phyloP scores from a whole-genome alignment of 768 basidiomycete genomes.

The Daedaleopsis sinensis region DNA sequence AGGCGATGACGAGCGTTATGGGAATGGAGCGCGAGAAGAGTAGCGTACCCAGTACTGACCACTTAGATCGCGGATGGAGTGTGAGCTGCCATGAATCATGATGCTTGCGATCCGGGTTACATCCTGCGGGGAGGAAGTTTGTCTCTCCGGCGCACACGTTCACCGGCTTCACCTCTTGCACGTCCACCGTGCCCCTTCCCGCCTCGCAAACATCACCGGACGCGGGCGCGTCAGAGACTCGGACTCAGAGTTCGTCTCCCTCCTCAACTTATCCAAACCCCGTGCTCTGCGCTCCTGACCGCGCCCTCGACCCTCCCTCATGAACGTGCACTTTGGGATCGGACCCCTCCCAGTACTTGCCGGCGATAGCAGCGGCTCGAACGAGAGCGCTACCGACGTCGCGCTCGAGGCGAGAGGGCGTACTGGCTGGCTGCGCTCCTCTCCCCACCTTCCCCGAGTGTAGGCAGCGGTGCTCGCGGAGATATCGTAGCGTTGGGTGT shows the following conservation, averaged over 20 bases:
- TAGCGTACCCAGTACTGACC: too few relatives aligned
- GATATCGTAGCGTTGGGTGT: slow-evolving; percentile 53
- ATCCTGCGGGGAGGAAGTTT: too few relatives aligned
- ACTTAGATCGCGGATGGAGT: too few relatives aligned
- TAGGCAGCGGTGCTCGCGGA: slow-evolving; percentile 76
- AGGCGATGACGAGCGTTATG: too few relatives aligned
- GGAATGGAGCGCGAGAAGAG: too few relatives aligned
- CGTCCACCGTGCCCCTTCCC: slow-evolving; percentile 43
- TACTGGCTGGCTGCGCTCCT: slow-evolving; percentile 79
- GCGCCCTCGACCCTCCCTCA: slow-evolving; percentile 68
- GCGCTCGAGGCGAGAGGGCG: slow-evolving; percentile 43
- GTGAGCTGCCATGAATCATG: too few relatives aligned
- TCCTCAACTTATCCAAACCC: slow-evolving; percentile 86
- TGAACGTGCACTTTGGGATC: slow-evolving; percentile 97
- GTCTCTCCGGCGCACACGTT: slow-evolving; percentile 67
- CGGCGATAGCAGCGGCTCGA: slow-evolving; percentile 86
- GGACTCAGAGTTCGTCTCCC: slow-evolving; percentile 80
- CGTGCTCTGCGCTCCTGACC: slow-evolving; percentile 80
- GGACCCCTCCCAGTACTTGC: slow-evolving; percentile 94
- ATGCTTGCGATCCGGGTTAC: too few relatives aligned
- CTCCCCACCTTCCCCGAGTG: slow-evolving; percentile 54
- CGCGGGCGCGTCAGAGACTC: too few relatives aligned
- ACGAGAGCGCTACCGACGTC: slow-evolving; percentile 72
- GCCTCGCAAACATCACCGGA: slow-evolving; percentile 35
- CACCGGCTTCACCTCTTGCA: slow-evolving; percentile 52